Evolutionary conservation across 371 early-diverging fungal genomes (phyloP), one percentile per base, ranked within the genome.

Genomic region (Mortierella polycephala): DNA sequence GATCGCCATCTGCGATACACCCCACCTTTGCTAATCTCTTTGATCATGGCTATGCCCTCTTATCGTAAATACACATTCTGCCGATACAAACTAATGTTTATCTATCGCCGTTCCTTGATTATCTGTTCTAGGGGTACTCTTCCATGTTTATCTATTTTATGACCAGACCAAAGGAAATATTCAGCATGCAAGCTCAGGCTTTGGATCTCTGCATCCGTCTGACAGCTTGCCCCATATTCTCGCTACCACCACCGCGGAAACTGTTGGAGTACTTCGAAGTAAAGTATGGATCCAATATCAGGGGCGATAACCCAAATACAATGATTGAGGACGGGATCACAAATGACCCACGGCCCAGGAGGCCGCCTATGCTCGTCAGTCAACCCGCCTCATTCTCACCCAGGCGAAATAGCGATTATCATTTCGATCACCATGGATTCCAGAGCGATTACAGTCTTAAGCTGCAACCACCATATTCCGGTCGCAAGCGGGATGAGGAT

Each of bases 241-340:
- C 79, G 2, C 46, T 79, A 10, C 79, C 79, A 14, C 79, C 79
- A 3, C 79, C 79, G 9, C 61, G 45, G 41, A 52, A 57, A 41
- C 69, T 79, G 2, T 50, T 79, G 13, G 56, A 50, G 8, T 72
- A 79, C 53, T 79, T 62, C 47, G 62, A 69, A 9, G 41, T n/a
- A 20, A 79, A 79, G 20, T 69, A 72, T 41, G 73, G 79, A 18
- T 65, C 69, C 0, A 46, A 64, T 1, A 57, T 52, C 4, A 49
- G 70, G 7, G 67, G 65, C 21, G 69, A 69, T 49, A 64, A 72
- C 49, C 79, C 69, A 7, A 64, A 69, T 39, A 79, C 79, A 21
- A 72, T 79, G 73, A 61, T 79, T 47, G 79, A 79, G 41, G 73
- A 68, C 9, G 79, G 79, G 47, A 79, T 79, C 52, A 72, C 79